A percentile compares a stretch with the other conserved stretches of the same genome.
Evolutionary conservation across 345 rosid species (phyloP).

Genomic region (Citrus trifoliata): DNA sequence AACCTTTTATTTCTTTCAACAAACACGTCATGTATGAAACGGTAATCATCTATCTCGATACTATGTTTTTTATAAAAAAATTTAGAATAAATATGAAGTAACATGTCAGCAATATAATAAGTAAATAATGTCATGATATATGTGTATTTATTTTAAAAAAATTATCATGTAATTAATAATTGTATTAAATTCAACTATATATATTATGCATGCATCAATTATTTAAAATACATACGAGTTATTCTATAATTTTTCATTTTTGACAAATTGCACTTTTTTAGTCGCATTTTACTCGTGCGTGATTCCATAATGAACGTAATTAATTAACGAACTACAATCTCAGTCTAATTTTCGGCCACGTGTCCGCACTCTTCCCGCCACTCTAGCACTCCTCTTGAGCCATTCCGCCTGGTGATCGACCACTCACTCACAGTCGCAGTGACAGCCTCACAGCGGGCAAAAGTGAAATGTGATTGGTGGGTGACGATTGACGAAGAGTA

Average conservation of each 20-base stretch:
- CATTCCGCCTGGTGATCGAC: not conserved
- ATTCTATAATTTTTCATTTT: too few relatives aligned
- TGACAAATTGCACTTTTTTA: too few relatives aligned
- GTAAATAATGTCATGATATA: too few relatives aligned
- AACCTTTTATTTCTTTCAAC: too few relatives aligned
- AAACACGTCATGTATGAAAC: too few relatives aligned
- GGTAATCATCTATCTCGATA: too few relatives aligned
- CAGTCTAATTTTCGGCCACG: not conserved
- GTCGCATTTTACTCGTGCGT: not conserved
- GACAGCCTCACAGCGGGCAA: not conserved
- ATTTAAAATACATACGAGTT: rapidly evolving
- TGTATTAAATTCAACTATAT: too few relatives aligned
- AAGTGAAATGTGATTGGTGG: not conserved
- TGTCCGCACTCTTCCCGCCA: not conserved
- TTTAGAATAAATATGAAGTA: rapidly evolving
- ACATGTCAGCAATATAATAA: too few relatives aligned
- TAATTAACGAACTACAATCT: not conserved
- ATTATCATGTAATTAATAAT: rapidly evolving
- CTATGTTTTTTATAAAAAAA: rapidly evolving
- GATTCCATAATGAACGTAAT: not conserved
- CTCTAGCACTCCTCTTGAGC: not conserved
- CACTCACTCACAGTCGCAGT: not conserved
- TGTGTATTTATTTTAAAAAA: too few relatives aligned
- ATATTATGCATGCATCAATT: rapidly evolving
- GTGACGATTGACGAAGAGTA: not conserved